Base-by-base conservation (phyloP, 306 rosid genomes). In the Malus sylvestris region DNA sequence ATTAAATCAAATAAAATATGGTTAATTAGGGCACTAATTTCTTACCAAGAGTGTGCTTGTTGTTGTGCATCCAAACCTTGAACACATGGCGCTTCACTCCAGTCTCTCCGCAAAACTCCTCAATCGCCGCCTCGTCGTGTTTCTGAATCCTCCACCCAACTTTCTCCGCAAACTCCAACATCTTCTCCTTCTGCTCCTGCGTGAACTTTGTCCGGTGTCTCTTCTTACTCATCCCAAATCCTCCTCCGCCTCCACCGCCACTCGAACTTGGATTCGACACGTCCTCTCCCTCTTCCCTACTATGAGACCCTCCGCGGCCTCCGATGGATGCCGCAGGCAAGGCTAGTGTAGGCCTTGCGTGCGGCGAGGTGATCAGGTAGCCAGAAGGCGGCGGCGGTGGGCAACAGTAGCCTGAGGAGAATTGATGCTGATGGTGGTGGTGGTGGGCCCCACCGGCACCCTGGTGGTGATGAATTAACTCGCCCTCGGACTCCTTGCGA, bases 11-110 rank as follows among this genome's bases (percentile, higher is more conserved):
- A 32, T 18, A 8, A 18, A 32, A 18, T 13, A 11, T 33, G 44
- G 6, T 38, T 45, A 74, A 58, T 12, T 52, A 19, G 25, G 91
- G 93, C 89, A 16, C 68, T 64, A 64, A 64, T 85, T 91, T 91
- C 93, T 89, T 93, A 80, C 98, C 96, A 38, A 88, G 87, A 64
- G 89, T 89, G 85, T 89, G 88, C 89, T 91, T 93, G 79, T 93
- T 93, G 68, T 93, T 93, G 80, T 93, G 98, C 98, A 93, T 93
- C 96, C 98, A 93, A 52, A 91, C 96, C 92, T 93, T 93, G 42
- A 91, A 86, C 2, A 93, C 97, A 4, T 86, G 87, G n/a, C 93
- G 85, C 63, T 78, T 83, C 15, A 91, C 83, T 5, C 88, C 78
- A 53, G 57, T 85, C 53, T 89, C 93, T 1, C 58, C 75, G 59